Evolutionary conservation across 164 flowering plant species (phyloP), one percentile per base, ranked within the genome.

Genomic region (Warburgia ugandensis): DNA sequence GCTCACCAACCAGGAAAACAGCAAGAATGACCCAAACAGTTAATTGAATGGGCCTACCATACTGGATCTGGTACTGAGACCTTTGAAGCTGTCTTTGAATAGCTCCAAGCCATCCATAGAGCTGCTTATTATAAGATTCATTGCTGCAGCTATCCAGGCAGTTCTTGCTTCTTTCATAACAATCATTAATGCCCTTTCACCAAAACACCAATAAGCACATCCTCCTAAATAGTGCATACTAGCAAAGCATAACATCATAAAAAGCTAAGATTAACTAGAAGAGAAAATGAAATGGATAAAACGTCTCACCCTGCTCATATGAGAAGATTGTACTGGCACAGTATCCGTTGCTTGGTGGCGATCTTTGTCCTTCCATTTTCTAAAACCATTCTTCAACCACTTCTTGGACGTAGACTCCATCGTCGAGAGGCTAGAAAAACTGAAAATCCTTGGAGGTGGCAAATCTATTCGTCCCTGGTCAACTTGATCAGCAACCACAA

Each of bases 71-170:
- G 63, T 86, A 89, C 59, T 80, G 89, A 58, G 97, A 89, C 60
- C 90, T 77, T 60, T 80, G 97, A 67, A 83, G 77, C 43, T 73
- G 86, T 61, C 95, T 78, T 56, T 80, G 86, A 13, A 78, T 41
- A 68, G 83, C 74, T 46, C 97, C 95, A 54, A 75, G 69, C 90
- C 97, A 86, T 48, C 90, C 89, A 75, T 90, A 61, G 0, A 81
- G 74, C 38, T 73, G 88, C 68, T 84, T 90, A 58, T 80, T 76
- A 59, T 77, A 86, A 40, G 75, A 74, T 33, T 77, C 81, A 51
- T 80, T 83, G 56, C 8, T 23, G 21, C 78, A 69, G 54, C 72
- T 55, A 56, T 77, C 76, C 33, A 89, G 75, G 61, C 83, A 84
- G 54, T 83, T 80, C 69, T 81, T 86, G 48, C 69, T 70, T 66